These are phyloP conservation scores for Piloderma croceum DNA, from an alignment of 768 basidiomycete species.

Conservation along the genomic window DNA sequence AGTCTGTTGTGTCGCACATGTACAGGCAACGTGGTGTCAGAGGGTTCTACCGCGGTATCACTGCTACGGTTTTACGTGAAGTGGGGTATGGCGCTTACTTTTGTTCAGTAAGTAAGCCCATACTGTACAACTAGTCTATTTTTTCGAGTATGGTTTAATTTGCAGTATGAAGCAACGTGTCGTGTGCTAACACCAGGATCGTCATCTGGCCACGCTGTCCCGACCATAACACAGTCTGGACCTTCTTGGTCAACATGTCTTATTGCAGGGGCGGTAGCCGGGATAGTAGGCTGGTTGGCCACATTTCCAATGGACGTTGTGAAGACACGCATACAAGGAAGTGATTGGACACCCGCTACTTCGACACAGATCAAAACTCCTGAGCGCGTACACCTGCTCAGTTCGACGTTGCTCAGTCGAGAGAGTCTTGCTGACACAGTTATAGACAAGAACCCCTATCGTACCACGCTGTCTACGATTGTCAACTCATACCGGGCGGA, in stretches of 20 bases:
- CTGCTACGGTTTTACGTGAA: conserved; percentile 71
- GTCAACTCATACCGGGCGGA: conserved; percentile 55
- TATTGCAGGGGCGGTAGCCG: conserved; percentile 71
- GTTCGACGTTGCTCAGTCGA: too few species aligned
- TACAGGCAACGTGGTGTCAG: conserved; percentile 48
- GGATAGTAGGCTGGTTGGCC: conserved; percentile 67
- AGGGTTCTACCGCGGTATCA: conserved; percentile 74
- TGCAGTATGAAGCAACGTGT: conserved; percentile 64
- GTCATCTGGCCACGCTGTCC: conserved; percentile 17
- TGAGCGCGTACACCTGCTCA: not conserved
- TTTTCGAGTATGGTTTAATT: conserved; percentile 1
- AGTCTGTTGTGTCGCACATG: conserved; percentile 48
- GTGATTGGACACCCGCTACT: conserved; percentile 5
- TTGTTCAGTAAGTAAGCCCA: conserved; percentile 47
- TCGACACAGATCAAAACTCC: not conserved
- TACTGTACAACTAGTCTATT: conserved; percentile 1
- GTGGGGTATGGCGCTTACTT: conserved; percentile 86
- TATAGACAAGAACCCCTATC: conserved; percentile 44
- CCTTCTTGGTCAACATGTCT: conserved; percentile 54
- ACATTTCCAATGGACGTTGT: conserved; percentile 90
- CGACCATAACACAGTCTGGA: conserved; percentile 36
- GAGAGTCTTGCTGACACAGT: too few species aligned
- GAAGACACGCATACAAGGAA: conserved; percentile 82
- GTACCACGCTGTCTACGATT: conserved; percentile 53
- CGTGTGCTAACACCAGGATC: conserved; percentile 38